Evolutionary conservation across 352 stramenopile genomes (phyloP).

Genomic region (Pythium folliculosum): DNA sequence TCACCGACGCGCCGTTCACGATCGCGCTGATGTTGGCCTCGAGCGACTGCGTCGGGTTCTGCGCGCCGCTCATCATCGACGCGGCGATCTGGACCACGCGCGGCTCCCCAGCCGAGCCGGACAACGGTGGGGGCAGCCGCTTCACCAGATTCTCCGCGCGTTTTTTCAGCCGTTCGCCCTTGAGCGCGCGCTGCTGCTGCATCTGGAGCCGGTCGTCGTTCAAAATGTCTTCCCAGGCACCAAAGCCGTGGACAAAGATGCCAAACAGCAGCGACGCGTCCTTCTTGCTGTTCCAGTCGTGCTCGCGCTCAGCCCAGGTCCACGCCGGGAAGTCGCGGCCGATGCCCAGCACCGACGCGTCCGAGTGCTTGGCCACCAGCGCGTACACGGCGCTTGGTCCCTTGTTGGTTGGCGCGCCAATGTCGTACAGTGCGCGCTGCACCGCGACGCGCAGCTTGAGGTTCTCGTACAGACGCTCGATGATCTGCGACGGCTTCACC

Average conservation of each 20-base stretch:
- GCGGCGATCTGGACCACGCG: slow-evolving; percentile 60
- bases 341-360: slow-evolving; percentile 66
- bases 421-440: slow-evolving; percentile 64
- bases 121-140: slow-evolving; percentile 53
- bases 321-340: slow-evolving; percentile 66
- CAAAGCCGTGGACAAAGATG: slow-evolving; percentile 86
- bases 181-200: slow-evolving; percentile 77
- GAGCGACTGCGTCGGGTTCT: slow-evolving; percentile 58
- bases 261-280: slow-evolving; percentile 79
- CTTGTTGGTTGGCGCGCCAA: slow-evolving; percentile 44
- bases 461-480: slow-evolving; percentile 86
- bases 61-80: slow-evolving; percentile 34
- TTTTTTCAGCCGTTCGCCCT: slow-evolving; percentile 84
- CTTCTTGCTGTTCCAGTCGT: slow-evolving; percentile 79
- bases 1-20: slow-evolving; percentile 48
- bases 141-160: slow-evolving; percentile 83
- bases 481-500: slow-evolving; percentile 66
- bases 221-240: slow-evolving; percentile 85
- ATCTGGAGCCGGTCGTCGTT: slow-evolving; percentile 81
- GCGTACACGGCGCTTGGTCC: slow-evolving; percentile 52
- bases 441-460: slow-evolving; percentile 83
- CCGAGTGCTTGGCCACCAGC: slow-evolving; percentile 68
- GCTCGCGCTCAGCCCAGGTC: slow-evolving; percentile 80
- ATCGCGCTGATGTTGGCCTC: slow-evolving; percentile 79
- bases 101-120: slow-evolving; percentile 52